These are phyloP conservation scores for Rheum nobile DNA, from an alignment of 148 eudicot genomes.

Conservation along the genomic window DNA sequence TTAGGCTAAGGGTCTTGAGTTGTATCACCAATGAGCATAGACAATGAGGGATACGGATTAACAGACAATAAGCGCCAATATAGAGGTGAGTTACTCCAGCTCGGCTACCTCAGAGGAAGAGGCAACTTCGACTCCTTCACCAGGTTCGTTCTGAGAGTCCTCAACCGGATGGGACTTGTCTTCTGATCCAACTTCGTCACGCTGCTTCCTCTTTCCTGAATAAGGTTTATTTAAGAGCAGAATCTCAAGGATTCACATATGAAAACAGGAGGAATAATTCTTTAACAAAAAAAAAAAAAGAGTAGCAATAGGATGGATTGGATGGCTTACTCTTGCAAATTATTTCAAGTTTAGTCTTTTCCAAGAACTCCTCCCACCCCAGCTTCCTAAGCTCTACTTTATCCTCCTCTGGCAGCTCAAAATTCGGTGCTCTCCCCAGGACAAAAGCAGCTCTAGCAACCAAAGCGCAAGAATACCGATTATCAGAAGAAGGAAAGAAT, in stretches of 20 bases:
- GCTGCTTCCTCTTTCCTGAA: neutral
- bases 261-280: neutral
- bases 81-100: neutral
- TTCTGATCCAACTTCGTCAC: neutral
- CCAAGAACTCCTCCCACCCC: slow-evolving; percentile 72
- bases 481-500: neutral
- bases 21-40: neutral
- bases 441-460: slow-evolving; percentile 78
- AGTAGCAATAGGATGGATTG: neutral
- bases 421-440: slow-evolving; percentile 85
- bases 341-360: slow-evolving; percentile 50
- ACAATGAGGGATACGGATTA: neutral
- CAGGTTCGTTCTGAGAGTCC: neutral
- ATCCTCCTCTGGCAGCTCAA: slow-evolving; percentile 59
- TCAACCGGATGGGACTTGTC: neutral
- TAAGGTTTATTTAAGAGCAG: neutral
- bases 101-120: neutral
- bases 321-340: slow-evolving; percentile 68
- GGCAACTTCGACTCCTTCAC: neutral
- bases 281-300: neutral
- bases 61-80: neutral
- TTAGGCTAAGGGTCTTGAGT: neutral
- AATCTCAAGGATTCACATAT: neutral
- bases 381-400: slow-evolving; percentile 54
- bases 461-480: neutral